Evolutionary conservation across 2,329 filamentous ascomycete genomes (phyloP).

Genomic region (Dactylellina parvicollis): DNA sequence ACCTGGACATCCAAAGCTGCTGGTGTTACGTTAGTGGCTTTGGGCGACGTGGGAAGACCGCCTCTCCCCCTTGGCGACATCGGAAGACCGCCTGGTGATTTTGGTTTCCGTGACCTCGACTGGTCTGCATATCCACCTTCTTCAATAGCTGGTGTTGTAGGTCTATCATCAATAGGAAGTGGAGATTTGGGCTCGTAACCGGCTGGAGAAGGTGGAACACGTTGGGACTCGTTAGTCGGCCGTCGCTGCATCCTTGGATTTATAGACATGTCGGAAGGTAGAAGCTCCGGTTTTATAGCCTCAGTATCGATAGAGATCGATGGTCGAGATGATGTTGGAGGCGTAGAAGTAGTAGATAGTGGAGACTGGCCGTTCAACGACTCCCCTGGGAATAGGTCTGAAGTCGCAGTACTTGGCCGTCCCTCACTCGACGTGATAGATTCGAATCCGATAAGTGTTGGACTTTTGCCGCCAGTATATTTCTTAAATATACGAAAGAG

Average conservation of each 20-base stretch:
- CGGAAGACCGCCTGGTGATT: slow-evolving; percentile 24
- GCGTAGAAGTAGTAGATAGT: slow-evolving; percentile 24
- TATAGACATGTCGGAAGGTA: slow-evolving; percentile 15
- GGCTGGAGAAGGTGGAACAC: slow-evolving; percentile 19
- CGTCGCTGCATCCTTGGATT: slow-evolving; percentile 36
- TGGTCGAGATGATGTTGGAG: slow-evolving; percentile 21
- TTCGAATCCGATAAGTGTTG: slow-evolving; percentile 84
- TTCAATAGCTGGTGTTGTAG: not conserved
- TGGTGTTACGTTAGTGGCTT: slow-evolving; percentile 28
- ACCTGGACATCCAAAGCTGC: slow-evolving; percentile 48
- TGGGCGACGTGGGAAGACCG: slow-evolving; percentile 29
- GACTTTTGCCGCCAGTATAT: slow-evolving; percentile 86
- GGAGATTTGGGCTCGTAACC: slow-evolving; percentile 15
- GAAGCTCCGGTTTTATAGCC: slow-evolving; percentile 16
- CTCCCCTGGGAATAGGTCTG: slow-evolving; percentile 35
- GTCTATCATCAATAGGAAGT: not conserved
- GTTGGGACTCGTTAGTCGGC: slow-evolving; percentile 44
- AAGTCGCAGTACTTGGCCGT: slow-evolving; percentile 42
- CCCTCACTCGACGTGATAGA: slow-evolving; percentile 56
- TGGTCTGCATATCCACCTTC: slow-evolving; percentile 8
- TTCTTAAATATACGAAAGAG: slow-evolving; percentile 96
- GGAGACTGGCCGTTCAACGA: slow-evolving; percentile 30
- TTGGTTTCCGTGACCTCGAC: slow-evolving; percentile 10
- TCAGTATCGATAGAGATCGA: slow-evolving; percentile 36
- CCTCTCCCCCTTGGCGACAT: slow-evolving; percentile 25